Base-by-base conservation (phyloP, 805 yeast species). In the Ogataea allantospora region DNA sequence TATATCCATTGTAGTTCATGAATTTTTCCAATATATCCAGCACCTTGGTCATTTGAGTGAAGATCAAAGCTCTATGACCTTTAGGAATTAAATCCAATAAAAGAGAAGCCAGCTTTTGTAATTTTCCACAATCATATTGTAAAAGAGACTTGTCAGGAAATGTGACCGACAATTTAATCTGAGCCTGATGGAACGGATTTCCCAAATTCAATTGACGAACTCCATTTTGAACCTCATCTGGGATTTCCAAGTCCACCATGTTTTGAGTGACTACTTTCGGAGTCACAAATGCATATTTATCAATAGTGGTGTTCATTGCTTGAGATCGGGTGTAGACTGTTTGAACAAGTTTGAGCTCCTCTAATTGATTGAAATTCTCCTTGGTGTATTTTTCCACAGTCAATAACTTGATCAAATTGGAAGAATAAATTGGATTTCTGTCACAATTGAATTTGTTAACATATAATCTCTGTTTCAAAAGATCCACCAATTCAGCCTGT, bases 1-100 rank as follows among this genome's bases (percentile, higher is more conserved):
- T 71, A 60, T 88, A 88, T 8, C 99, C 99, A 65, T 89, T 95
- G 50, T 88, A 83, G 58, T 91, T 93, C 64, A 93, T 68, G 55
- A 93, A 95, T 57, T 86, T 91, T 57, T 93, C 99, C 39, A 93
- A 64, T 29, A 95, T 79, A 63, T 93, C 99, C 60, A 93, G 70
- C 7, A 93, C 98, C 56, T 86, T 86, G 2, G 99, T 91, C 99
- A 93, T 93, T 57, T 93, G 99, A 0, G 99, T 93, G 66, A 93
- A 93, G 41, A 93, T 91, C 44, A 93, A 71, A 0, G 95, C 97
- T 45, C 99, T 72, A 58, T 93, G 99, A 0, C 98, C 98, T 30
- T 79, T 79, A 23, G 83, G 81, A 35, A 84, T 83, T 46, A 95
- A 68, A 17, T 87, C 83, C 41, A 83, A 86, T 38, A 93, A 63